These are phyloP conservation scores for Ganoderma multipileum DNA, from an alignment of 1,284 basidiomycete species.

Conservation along the genomic window DNA sequence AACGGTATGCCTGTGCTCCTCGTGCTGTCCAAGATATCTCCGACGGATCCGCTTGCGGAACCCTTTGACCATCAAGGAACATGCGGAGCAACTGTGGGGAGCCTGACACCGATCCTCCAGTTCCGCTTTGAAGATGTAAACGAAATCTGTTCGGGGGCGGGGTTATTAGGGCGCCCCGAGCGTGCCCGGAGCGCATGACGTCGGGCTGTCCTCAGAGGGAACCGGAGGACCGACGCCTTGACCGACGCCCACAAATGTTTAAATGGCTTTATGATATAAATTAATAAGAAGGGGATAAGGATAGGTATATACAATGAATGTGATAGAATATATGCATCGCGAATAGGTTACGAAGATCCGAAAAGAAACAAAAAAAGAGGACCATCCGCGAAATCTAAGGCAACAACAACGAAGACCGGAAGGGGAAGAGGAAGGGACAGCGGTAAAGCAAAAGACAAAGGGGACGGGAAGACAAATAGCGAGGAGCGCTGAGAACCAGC, in stretches of 20 bases:
- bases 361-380: neutral
- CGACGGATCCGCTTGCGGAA: neutral
- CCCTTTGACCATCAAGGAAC: neutral
- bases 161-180: neutral
- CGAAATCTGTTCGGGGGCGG: neutral
- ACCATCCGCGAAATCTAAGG: neutral
- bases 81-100: neutral
- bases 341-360: neutral
- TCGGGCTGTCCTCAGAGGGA: neutral
- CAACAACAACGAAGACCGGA: neutral
- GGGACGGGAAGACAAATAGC: neutral
- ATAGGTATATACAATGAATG: slow-evolving; percentile 2
- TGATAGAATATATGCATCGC: neutral
- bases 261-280: neutral
- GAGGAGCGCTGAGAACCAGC: neutral
- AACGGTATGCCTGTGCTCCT: neutral
- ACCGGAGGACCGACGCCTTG: neutral
- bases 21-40: neutral
- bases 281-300: neutral
- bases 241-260: neutral
- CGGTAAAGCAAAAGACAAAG: neutral
- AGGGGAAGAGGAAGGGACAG: neutral
- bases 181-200: neutral
- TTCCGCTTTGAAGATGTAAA: neutral
- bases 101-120: neutral